Conservation (phyloP, 2,329 filamentous ascomycete species). For the Grosmannia serpens region DNA sequence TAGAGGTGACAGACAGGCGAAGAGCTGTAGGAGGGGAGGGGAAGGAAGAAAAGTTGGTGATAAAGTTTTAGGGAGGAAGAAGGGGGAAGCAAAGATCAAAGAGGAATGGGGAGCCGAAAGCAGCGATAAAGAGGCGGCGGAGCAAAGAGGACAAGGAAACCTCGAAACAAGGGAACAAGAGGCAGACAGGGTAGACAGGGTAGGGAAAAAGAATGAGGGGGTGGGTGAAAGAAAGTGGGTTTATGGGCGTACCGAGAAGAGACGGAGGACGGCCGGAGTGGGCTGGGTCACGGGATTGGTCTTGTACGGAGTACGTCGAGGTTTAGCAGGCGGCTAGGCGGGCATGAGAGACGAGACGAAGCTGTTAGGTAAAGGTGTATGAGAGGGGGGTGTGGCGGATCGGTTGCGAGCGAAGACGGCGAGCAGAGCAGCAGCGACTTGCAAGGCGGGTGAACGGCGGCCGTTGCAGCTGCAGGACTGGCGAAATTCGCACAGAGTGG, state of each 20-base stretch:
- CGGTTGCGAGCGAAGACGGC: not conserved
- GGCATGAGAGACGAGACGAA: not conserved
- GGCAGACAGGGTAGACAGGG: not conserved
- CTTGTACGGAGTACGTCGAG: not conserved
- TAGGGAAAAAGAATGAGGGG: not conserved
- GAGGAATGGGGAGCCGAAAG: constrained; percentile 6
- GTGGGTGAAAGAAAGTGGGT: not conserved
- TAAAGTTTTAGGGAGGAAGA: not conserved
- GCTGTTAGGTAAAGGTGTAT: too few relatives aligned
- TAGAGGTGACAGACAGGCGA: constrained; percentile 3
- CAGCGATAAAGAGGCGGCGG: constrained; percentile 9
- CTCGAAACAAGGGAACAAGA: not conserved
- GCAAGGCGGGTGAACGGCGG: not conserved
- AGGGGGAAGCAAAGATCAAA: not conserved
- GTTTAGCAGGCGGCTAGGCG: not conserved
- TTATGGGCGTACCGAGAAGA: constrained; percentile 3
- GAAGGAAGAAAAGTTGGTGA: not conserved
- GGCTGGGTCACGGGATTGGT: not conserved
- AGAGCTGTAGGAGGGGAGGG: not conserved
- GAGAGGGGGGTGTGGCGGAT: not conserved
- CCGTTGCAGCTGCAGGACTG: too few relatives aligned
- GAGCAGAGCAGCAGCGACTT: not conserved
- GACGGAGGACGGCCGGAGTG: constrained; percentile 2
- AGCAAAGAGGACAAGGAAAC: not conserved
- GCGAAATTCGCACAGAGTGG: too few relatives aligned